phyloP scores from a whole-genome alignment of 1,139 yeast genomes.

The Candida sanyaensis region DNA sequence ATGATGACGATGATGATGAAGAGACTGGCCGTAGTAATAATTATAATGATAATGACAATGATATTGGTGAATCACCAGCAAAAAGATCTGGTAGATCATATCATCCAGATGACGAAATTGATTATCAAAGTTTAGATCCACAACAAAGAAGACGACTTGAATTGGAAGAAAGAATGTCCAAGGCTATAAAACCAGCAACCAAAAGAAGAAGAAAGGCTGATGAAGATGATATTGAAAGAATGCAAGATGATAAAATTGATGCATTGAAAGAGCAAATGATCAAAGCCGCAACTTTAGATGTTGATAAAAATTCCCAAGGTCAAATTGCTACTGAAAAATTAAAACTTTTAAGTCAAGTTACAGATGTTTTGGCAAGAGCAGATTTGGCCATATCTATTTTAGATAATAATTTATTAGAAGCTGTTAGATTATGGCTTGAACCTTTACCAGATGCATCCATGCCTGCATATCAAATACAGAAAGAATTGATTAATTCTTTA shows the following conservation, averaged over 20 bases:
- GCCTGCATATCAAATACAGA: conserved; percentile 96
- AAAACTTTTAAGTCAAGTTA: conserved; percentile 77
- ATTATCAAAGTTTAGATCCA: conserved; percentile 26
- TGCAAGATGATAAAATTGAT: conserved; percentile 90
- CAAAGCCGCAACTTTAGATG: conserved; percentile 87
- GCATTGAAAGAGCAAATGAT: conserved; percentile 88
- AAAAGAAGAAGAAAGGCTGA: conserved; percentile 64
- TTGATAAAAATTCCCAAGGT: conserved; percentile 76
- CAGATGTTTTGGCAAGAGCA: conserved; percentile 73
- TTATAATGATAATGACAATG: conserved; percentile 1
- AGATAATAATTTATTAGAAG: conserved; percentile 91
- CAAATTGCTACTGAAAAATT: conserved; percentile 86
- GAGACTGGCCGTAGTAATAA: not conserved
- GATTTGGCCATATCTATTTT: conserved; percentile 88
- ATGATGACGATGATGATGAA: conserved; percentile 1
- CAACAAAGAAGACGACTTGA: conserved; percentile 66
- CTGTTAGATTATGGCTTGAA: conserved; percentile 95
- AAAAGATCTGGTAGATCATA: conserved; percentile 6
- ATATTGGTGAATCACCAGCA: not conserved
- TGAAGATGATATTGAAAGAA: conserved; percentile 90
- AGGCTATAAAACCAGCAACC: conserved; percentile 69
- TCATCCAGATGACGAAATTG: conserved; percentile 12
- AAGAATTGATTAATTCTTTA: conserved; percentile 75
- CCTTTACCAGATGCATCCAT: conserved; percentile 97
- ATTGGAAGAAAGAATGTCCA: conserved; percentile 79